Evolutionary conservation across 2,329 filamentous ascomycete genomes (phyloP), one percentile per base, ranked within the genome.

Genomic region (Bipolaris zeicola): DNA sequence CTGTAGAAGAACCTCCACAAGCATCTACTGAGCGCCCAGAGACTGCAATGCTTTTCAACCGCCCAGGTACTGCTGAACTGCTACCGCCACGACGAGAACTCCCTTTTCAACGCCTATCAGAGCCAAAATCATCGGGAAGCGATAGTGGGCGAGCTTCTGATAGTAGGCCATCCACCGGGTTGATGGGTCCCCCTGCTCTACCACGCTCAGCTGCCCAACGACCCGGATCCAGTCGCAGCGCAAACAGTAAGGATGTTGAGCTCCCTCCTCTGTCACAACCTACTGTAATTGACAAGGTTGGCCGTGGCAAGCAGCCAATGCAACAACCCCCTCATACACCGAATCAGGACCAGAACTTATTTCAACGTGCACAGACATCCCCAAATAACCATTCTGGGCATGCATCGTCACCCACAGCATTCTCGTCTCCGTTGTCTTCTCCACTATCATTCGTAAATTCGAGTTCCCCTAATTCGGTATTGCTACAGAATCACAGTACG

Each of bases 51-150:
- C 51, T 66, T 6, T 63, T 62, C 39, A 49, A 51, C 3, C n/a
- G 64, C 3, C 64, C 58, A 13, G 54, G 59, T 16, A 59, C 61
- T n/a, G 45, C 45, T 13, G 55, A 57, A 36, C 43, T 57, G 16
- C 64, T 77, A 31, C 76, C 76, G 22, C 75, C 76, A 6, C 64
- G 71, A 47, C 70, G 76, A 45, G 76, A 78, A 57, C 68, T 78
- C 16, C 77, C 77, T 3, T 80, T 80, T 58, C 63, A 68, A 36
- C 69, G 74, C 6, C 62, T 70, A n/a, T 71, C 70, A 20, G 44
- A 64, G 8, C 59, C 67, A n/a, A 55, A 65, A 36, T 70, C 70
- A 46, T 61, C 66, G 34, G 63, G 65, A 14, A 70, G 58, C 31
- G 67, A 72, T 8, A 66, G 53, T 8, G 55, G 52, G 20, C 61